Base-by-base conservation (phyloP, 2,329 filamentous ascomycete genomes). In the Ciborinia camelliae region DNA sequence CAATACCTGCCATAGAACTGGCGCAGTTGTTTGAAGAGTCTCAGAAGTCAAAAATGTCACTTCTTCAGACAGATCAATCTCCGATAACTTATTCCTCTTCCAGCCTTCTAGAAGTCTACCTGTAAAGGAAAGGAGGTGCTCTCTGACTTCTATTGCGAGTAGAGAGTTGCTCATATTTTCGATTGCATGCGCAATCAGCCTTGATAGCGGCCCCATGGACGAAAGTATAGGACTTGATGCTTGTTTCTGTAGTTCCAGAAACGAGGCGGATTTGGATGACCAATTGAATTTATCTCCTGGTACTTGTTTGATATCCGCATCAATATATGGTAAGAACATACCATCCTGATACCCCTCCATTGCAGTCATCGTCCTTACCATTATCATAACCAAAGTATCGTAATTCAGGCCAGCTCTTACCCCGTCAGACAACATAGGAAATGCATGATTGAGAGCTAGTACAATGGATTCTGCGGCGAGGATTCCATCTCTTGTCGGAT, bases 81-180 rank as follows among this genome's bases (percentile, higher is more conserved):
- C 84, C 1, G 86, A 90, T 50, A 90, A 76, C 71, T 88, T 88
- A 73, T 84, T 89, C 70, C 87, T 85, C 30, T 86, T 82, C 88
- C 88, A 91, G 71, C 88, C 86, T 2, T 83, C 80, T 52, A 83
- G 80, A 23, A 90, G 74, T 39, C 65, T 66, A n/a, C 60, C 65
- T 8, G 73, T 70, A 65, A 75, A 75, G 60, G 81, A 81, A 18
- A 82, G 79, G 35, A 90, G 73, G 61, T 87, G 82, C 67, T 86
- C 84, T 23, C 81, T 75, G 5, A 77, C 71, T 63, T 77, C 76
- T 4, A 79, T 70, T 12, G 82, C 75, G 18, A 79, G 70, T 32
- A 72, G 68, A 30, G 77, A 72, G 68, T 86, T 81, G 15, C 75
- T 77, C 20, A 81, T 80, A 67, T 85, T 81, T 69, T 89, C 86